These are phyloP conservation scores for Polytolypa hystricis DNA, from an alignment of 2,329 filamentous ascomycete species.

Conservation along the genomic window DNA sequence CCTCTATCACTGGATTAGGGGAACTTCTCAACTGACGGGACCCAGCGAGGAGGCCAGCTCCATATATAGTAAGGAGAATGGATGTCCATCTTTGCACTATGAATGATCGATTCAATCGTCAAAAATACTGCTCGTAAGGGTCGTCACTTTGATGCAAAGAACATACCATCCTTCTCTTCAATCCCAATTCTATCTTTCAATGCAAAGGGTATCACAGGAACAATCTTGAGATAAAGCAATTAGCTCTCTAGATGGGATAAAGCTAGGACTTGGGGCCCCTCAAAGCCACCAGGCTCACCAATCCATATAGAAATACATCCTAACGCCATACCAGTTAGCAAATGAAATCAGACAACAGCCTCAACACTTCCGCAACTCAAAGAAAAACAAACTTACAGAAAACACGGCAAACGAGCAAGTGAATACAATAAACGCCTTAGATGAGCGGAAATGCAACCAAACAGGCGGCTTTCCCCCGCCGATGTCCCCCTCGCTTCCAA, in stretches of 20 bases:
- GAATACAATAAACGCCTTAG: conserved; percentile 5
- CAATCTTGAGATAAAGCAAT: conserved; percentile 2
- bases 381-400: conserved; percentile 3
- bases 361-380: background rate
- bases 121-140: too few species aligned
- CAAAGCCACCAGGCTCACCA: conserved; percentile 1
- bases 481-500: too few species aligned
- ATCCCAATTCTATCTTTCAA: conserved; percentile 4
- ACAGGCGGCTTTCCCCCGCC: conserved; percentile 5
- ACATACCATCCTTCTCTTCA: background rate
- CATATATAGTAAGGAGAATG: conserved; percentile 62
- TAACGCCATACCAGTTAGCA: background rate
- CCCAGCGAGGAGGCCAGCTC: conserved; percentile 51
- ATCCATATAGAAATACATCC: conserved; percentile 7
- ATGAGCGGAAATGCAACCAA: conserved; percentile 2
- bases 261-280: background rate
- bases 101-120: background rate
- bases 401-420: conserved; percentile 6
- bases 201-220: conserved; percentile 6
- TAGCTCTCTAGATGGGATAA: background rate
- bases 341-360: background rate
- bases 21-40: conserved; percentile 31
- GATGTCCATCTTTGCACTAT: conserved; percentile 58
- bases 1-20: background rate
- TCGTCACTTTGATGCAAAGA: too few species aligned